phyloP scores from a whole-genome alignment of 2,329 filamentous ascomycete genomes.

The Talaromyces albobiverticillius region DNA sequence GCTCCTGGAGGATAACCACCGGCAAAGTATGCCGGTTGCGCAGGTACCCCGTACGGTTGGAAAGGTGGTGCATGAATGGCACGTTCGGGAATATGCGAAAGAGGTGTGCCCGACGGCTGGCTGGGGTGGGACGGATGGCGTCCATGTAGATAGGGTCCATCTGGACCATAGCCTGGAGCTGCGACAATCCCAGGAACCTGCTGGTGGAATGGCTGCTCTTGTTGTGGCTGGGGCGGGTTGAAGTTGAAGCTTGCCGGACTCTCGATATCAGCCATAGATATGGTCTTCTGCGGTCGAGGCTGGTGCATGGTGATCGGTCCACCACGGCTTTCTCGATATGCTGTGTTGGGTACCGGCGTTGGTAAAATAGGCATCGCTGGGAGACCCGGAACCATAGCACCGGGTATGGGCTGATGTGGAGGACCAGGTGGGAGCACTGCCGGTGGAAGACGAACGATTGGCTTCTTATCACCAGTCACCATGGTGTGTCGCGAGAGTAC shows the following conservation, averaged over 20 bases:
- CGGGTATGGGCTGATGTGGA: conserved; percentile 17
- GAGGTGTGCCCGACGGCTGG: conserved; percentile 72
- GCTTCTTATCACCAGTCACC: conserved; percentile 60
- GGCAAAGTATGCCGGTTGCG: conserved; percentile 54
- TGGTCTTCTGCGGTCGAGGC: conserved; percentile 88
- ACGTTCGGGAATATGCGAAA: conserved; percentile 89
- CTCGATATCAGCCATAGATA: conserved; percentile 91
- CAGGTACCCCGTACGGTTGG: conserved; percentile 69
- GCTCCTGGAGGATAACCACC: conserved; percentile 57
- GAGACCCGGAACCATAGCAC: conserved; percentile 17
- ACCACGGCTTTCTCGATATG: conserved; percentile 60
- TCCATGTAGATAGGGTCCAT: conserved; percentile 58
- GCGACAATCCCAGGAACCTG: conserved; percentile 78
- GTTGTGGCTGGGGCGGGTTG: conserved; percentile 60
- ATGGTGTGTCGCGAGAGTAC: conserved; percentile 66
- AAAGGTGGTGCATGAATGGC: conserved; percentile 89
- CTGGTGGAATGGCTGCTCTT: conserved; percentile 88
- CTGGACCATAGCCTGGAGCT: conserved; percentile 53
- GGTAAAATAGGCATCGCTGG: conserved; percentile 41
- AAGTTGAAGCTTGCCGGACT: conserved; percentile 65
- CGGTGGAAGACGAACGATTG: conserved; percentile 81
- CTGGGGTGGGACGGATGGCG: conserved; percentile 68
- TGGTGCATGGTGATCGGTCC: conserved; percentile 78
- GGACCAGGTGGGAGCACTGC: conserved; percentile 38
- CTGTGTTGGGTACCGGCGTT: conserved; percentile 48